A percentile compares a stretch with the other conserved stretches of the same genome.
Conservation (phyloP, 345 rosid genomes). For the Citrus mangshanensis region DNA sequence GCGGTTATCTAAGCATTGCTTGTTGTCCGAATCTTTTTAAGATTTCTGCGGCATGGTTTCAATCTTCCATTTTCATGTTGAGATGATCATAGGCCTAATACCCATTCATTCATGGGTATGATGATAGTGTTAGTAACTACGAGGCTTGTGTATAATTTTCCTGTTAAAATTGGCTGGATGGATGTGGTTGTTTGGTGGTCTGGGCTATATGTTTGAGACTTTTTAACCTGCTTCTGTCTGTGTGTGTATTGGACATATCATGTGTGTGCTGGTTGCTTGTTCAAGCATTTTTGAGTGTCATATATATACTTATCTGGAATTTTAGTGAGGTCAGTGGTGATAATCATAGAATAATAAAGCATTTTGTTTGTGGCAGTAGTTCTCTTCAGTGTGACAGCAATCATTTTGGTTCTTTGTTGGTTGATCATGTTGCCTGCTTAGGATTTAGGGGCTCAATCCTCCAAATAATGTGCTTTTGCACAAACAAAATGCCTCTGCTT, state of each 20-base stretch:
- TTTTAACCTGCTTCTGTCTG: background rate
- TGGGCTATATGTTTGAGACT: background rate
- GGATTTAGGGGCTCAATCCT: background rate
- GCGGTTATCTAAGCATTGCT: background rate
- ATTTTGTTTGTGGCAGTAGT: background rate
- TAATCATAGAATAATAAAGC: background rate
- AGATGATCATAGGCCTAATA: background rate
- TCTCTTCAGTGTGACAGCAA: background rate
- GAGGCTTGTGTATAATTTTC: background rate
- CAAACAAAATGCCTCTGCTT: background rate
- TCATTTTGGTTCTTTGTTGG: background rate
- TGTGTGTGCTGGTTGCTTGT: background rate
- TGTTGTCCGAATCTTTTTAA: background rate
- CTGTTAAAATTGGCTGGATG: background rate
- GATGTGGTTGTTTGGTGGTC: background rate
- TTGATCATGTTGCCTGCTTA: background rate
- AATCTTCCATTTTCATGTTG: background rate
- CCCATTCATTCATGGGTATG: background rate
- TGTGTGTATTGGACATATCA: background rate
- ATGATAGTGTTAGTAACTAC: background rate
- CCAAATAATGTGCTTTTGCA: background rate
- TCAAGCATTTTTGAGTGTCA: background rate
- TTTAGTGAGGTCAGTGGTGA: background rate
- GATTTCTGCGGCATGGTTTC: background rate
- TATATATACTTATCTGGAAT: background rate